Base-by-base conservation (phyloP, 129 eudicot species). In the Dittrichia graveolens region DNA sequence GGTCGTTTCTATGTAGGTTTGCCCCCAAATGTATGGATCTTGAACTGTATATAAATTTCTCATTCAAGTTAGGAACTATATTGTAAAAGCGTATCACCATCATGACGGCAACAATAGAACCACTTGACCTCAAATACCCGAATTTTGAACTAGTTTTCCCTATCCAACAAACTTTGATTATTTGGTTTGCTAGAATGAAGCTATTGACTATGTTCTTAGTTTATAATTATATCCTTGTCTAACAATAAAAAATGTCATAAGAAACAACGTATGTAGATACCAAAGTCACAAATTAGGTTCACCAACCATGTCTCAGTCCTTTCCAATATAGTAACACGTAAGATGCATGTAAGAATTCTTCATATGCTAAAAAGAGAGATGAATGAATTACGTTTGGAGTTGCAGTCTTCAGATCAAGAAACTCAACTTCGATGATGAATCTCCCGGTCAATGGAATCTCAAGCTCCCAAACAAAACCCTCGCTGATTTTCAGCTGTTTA, bases 351-450 rank as follows among this genome's bases (percentile, higher is more conserved):
- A 13, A 45, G 47, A 65, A 16, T 57, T 66, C 31, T 55, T 44
- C 0, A 66, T 14, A 19, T 31, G 9, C 55, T 19, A 40, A 50
- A 64, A 40, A 11, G 47, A 61, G 7, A 34, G 64, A 53, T 43
- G 14, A 61, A 55, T 0, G 34, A 71, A 16, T 78, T 85, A 93
- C 98, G 62, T 85, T 75, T 55, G 86, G 67, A 70, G 97, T 77
- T 14, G 85, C 75, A 38, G 70, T 84, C 75, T 90, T 90, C 47
- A 95, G 67, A 83, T 95, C 99, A 76, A 86, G 87, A 79, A 95
- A 95, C 81, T 95, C 99, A 34, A 95, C 88, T 63, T 95, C 97
- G 35, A 95, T 83, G 82, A 95, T 91, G 79, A 95, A 88, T 67
- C 85, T 95, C 15, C 96, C 97, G 1, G 88, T 78, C 71, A 86